Percentiles rank a stretch among this genome's conserved stretches.
Conservation (phyloP, 1,284 basidiomycete genomes). For the Rhodofomes roseus region DNA sequence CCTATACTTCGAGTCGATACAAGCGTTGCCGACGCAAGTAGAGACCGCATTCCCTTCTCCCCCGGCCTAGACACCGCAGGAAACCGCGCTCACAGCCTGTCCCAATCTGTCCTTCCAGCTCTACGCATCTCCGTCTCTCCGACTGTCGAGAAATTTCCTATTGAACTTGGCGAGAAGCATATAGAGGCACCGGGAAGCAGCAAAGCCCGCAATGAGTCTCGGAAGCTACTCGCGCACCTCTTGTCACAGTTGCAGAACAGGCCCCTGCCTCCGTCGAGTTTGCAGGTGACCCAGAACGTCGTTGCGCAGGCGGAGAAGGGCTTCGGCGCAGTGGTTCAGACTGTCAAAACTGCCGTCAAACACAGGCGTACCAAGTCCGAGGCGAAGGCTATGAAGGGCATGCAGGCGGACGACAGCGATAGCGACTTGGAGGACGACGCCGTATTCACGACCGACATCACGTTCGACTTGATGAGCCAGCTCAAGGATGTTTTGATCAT, state of each 20-base stretch:
- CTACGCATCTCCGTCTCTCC: slow-evolving; percentile 31
- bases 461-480: slow-evolving; percentile 58
- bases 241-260: slow-evolving; percentile 53
- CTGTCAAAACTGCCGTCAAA: slow-evolving; percentile 44
- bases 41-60: neutral
- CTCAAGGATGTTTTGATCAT: slow-evolving; percentile 57
- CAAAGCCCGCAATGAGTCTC: slow-evolving; percentile 48
- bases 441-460: slow-evolving; percentile 54
- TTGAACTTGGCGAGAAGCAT: slow-evolving; percentile 4
- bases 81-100: slow-evolving; percentile 25
- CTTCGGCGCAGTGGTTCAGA: slow-evolving; percentile 39
- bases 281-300: slow-evolving; percentile 34
- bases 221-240: slow-evolving; percentile 57
- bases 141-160: slow-evolving; percentile 23
- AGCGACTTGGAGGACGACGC: slow-evolving; percentile 45
- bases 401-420: slow-evolving; percentile 37
- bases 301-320: slow-evolving; percentile 26
- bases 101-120: slow-evolving; percentile 27
- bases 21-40: slow-evolving; percentile 8
- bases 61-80: neutral
- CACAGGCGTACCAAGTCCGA: slow-evolving; percentile 27
- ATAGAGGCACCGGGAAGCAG: slow-evolving; percentile 21
- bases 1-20: slow-evolving; percentile 27
- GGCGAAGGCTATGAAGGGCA: slow-evolving; percentile 13
- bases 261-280: slow-evolving; percentile 46